Percentiles rank a stretch among this genome's conserved stretches.
phyloP scores from a whole-genome alignment of 805 yeast species.

The Priceomyces haplophilus region DNA sequence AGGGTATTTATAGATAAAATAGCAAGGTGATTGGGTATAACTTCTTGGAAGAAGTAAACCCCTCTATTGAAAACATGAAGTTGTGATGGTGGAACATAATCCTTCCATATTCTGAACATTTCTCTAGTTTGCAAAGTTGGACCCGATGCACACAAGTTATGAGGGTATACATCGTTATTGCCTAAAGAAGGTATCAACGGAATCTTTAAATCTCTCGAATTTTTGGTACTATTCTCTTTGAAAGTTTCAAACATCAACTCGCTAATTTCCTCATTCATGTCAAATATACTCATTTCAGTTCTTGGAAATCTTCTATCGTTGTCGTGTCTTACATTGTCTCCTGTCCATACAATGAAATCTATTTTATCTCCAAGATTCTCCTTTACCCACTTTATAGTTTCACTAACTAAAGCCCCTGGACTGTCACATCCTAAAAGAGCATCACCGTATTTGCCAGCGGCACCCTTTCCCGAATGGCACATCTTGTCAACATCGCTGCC shows the following conservation, averaged over 20 bases:
- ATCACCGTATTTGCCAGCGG: slow-evolving; percentile 69
- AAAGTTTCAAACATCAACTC: slow-evolving; percentile 51
- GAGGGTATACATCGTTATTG: slow-evolving; percentile 87
- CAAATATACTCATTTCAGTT: slow-evolving; percentile 67
- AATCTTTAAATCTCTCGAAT: slow-evolving; percentile 45
- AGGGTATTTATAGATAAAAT: slow-evolving; percentile 76
- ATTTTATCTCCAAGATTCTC: slow-evolving; percentile 67
- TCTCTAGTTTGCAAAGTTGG: slow-evolving; percentile 87
- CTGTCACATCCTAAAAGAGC: slow-evolving; percentile 77
- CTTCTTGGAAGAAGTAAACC: slow-evolving; percentile 70
- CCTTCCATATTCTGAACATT: slow-evolving; percentile 68
- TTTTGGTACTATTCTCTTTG: slow-evolving; percentile 42
- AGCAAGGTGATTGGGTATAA: slow-evolving; percentile 77
- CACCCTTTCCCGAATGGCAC: slow-evolving; percentile 60
- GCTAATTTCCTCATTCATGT: slow-evolving; percentile 60
- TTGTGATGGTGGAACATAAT: slow-evolving; percentile 74
- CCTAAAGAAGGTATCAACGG: slow-evolving; percentile 71
- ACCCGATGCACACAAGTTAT: slow-evolving; percentile 79
- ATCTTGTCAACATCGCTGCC: slow-evolving; percentile 45
- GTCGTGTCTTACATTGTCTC: slow-evolving; percentile 84
- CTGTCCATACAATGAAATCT: slow-evolving; percentile 88
- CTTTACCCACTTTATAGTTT: slow-evolving; percentile 65
- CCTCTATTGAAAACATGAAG: slow-evolving; percentile 71
- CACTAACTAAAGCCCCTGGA: slow-evolving; percentile 57
- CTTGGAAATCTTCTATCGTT: slow-evolving; percentile 74